Conservation (phyloP, 495 filamentous ascomycete genomes). For the Endocarpon pusillum region DNA sequence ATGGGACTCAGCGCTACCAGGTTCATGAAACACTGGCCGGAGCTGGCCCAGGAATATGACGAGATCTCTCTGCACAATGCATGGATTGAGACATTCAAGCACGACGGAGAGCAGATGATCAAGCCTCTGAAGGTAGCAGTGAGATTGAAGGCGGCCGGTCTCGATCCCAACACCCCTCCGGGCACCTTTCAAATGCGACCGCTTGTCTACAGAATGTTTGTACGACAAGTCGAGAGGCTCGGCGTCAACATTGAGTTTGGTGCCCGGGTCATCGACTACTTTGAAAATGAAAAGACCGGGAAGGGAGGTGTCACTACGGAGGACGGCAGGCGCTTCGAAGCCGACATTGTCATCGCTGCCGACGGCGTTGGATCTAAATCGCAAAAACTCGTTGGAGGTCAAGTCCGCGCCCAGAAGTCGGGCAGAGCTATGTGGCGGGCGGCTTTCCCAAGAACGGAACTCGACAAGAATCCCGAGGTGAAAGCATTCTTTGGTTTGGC, state of each 20-base stretch:
- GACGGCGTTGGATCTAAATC: slow-evolving; percentile 40
- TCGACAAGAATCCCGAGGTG: too few species aligned
- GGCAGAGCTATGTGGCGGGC: slow-evolving; percentile 37
- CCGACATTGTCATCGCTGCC: slow-evolving; percentile 41
- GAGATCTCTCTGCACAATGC: slow-evolving; percentile 27
- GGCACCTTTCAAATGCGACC: slow-evolving; percentile 24
- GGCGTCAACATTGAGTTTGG: slow-evolving; percentile 36
- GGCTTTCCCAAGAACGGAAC: too few species aligned
- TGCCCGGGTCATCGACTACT: slow-evolving; percentile 31
- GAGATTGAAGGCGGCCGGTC: too few species aligned
- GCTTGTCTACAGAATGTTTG: slow-evolving; percentile 40
- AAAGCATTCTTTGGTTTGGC: too few species aligned
- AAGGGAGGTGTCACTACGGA: slow-evolving; percentile 29
- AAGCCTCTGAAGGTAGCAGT: too few species aligned
- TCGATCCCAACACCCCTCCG: slow-evolving; percentile 18
- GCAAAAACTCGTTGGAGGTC: slow-evolving; percentile 28
- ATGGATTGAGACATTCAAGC: slow-evolving; percentile 35
- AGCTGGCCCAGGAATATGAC: slow-evolving; percentile 29
- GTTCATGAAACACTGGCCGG: slow-evolving; percentile 40
- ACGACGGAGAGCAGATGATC: slow-evolving; percentile 30
- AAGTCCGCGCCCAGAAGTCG: slow-evolving; percentile 28
- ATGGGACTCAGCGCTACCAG: slow-evolving; percentile 28
- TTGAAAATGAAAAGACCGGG: slow-evolving; percentile 23
- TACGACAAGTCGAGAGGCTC: slow-evolving; percentile 28
- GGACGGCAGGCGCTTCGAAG: slow-evolving; percentile 30